Evolutionary conservation across 352 stramenopile genomes (phyloP), one percentile per base, ranked within the genome.

Genomic region (Phytophthora tentaculata): DNA sequence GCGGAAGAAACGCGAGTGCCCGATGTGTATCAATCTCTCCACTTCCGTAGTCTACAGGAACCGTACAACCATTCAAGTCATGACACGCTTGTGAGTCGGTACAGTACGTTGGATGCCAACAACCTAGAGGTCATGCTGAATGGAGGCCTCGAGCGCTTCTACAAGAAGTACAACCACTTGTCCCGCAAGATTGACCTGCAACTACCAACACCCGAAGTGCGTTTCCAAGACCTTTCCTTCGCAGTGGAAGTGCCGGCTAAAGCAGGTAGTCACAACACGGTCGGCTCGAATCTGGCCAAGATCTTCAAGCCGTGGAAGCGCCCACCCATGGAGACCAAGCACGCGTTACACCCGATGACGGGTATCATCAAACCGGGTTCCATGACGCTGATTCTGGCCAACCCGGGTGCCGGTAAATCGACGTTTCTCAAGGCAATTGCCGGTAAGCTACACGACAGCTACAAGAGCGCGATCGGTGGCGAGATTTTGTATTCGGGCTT

Each of bases 351-450:
- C 45, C 81, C 80, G 20, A 90, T 91, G 76, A 88, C n/a, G 64
- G 96, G 98, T 47, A 98, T 99, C 67, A 87, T 91, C 51, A 76
- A 79, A 14, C 76, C 76, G 0, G 76, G 73, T 12, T 77, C 73
- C 22, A 81, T 83, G 76, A 83, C 76, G 48, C 55, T 93, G 23
- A 84, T 93, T 43, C 63, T 93, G 19, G 85, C 81, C 12, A 90
- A 90, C 72, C 83, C 85, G 13, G 83, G 83, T 10, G 83, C 84
- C 7, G 84, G 84, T 22, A 93, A 93, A 69, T 93, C 84, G 37
- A 90, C 84, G 28, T 91, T 93, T 54, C 69, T 93, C 17, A 93
- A 93, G 73, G 83, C 83, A 4, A 37, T 93, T 7, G 81, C 83
- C 2, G 83, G 83, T 22, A 91, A 90, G 52, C 51, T 93, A 3